Base-by-base conservation (phyloP, 352 stramenopile genomes). In the Phytopythium aichiense region DNA sequence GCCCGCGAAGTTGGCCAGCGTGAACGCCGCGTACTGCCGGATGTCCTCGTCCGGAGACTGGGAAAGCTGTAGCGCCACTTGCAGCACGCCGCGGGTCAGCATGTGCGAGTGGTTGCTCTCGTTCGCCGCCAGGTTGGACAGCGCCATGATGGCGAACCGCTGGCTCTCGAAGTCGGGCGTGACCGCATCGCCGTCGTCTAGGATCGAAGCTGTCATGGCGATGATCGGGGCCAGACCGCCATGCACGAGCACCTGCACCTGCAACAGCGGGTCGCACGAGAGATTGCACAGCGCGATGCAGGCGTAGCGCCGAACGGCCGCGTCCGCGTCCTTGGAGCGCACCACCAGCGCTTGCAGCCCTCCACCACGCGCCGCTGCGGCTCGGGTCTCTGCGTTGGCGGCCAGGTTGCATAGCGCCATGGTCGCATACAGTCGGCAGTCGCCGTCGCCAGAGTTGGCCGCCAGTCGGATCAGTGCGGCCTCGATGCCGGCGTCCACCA, bases 361-460 rank as follows among this genome's bases (percentile, higher is more conserved):
- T 28, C 96, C 96, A 28, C 91, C 87, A 60, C 88, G 88, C 20
- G 88, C 96, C 23, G 89, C 90, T n/a, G 77, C 75, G 9, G 70
- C 64, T 15, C 96, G 81, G 8, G 94, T 98, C 56, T 97, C 91
- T 15, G 83, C 82, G 68, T 99, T 98, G 8, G 92, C 96, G 18
- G 94, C 91, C 51, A 99, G 70, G 71, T 99, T 99, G 56, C 89
- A 92, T 38, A 99, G 74, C 23, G 95, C 91, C 96, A 99, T 99
- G 46, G 89, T 89, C 25, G 95, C 85, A 61, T 98, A 98, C 7
- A 89, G 86, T 60, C 97, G 96, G 78, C 88, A 98, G 63, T 98
- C 89, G 49, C 96, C 77, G 61, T 99, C 96, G 50, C 83, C 79
- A 22, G 79, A 84, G 30, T 23, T 35, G 25, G 76, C 72, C 5